A percentile compares a stretch with the other conserved stretches of the same genome.
These are phyloP conservation scores for Daldinia loculata DNA, from an alignment of 495 filamentous ascomycete species.

Conservation along the genomic window DNA sequence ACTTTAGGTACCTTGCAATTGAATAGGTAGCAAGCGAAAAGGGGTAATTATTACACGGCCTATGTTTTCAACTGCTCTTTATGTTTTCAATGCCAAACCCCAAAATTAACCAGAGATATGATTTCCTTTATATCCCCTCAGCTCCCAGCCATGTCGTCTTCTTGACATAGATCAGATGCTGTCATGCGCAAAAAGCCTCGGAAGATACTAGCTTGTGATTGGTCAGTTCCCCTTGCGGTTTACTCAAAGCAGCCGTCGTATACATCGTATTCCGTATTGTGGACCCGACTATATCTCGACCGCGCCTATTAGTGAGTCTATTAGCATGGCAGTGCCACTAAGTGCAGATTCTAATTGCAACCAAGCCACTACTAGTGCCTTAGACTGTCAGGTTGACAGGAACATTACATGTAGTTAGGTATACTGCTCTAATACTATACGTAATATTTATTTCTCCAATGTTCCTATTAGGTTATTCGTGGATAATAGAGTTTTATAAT, in stretches of 20 bases:
- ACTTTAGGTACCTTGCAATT: not conserved
- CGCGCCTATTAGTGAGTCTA: not conserved
- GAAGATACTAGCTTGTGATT: not conserved
- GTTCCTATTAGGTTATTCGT: not conserved
- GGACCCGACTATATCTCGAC: not conserved
- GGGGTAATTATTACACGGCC: not conserved
- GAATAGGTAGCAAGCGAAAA: not conserved
- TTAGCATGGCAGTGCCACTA: not conserved
- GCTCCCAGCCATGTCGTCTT: not conserved
- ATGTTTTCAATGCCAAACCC: not conserved
- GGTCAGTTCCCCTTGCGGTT: not conserved
- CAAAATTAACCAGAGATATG: not conserved
- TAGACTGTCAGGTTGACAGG: not conserved
- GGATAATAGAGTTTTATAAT: no score
- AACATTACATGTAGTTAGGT: not conserved
- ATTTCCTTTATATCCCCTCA: not conserved
- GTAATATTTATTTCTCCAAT: not conserved
- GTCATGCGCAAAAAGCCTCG: not conserved
- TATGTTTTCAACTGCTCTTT: no score
- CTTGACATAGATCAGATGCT: not conserved
- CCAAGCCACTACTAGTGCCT: not conserved
- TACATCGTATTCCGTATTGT: slow-evolving; percentile 24
- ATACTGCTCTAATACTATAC: not conserved
- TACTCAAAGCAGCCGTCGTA: slow-evolving; percentile 22
- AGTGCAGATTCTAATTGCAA: not conserved